phyloP scores from a whole-genome alignment of 164 flowering plant species.

The Annona cherimola region DNA sequence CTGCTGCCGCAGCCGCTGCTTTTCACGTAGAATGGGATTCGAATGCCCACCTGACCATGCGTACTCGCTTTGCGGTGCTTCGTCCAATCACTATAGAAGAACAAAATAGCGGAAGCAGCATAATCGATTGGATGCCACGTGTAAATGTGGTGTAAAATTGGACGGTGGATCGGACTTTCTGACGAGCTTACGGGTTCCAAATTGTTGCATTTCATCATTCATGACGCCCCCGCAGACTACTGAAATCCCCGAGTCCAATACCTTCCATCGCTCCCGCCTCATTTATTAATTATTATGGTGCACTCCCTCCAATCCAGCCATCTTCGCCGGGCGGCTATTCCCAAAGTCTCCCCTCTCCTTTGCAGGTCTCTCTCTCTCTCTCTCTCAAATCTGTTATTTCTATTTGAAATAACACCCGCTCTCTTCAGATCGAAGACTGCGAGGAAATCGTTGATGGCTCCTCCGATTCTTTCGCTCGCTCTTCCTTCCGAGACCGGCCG shows the following conservation, averaged over 20 bases:
- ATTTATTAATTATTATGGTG: background rate
- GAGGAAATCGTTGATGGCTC: conserved; percentile 7
- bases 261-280: background rate
- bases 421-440: background rate
- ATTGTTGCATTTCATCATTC: no score
- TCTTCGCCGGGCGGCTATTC: background rate
- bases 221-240: background rate
- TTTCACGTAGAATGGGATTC: no score
- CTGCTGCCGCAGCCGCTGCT: no score
- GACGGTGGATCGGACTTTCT: no score
- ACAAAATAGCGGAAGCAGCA: no score
- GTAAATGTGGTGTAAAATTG: no score
- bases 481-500: conserved; percentile 92
- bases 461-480: conserved; percentile 77
- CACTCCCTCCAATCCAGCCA: background rate
- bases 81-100: no score
- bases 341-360: background rate
- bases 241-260: background rate
- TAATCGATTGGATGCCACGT: no score
- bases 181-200: no score
- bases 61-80: no score
- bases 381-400: background rate
- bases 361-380: background rate
- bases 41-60: no score
- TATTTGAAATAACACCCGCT: background rate